Percentiles rank a stretch among this genome's conserved stretches.
Evolutionary conservation across 2,329 filamentous ascomycete species (phyloP).

Genomic region (Colletotrichum lupini): DNA sequence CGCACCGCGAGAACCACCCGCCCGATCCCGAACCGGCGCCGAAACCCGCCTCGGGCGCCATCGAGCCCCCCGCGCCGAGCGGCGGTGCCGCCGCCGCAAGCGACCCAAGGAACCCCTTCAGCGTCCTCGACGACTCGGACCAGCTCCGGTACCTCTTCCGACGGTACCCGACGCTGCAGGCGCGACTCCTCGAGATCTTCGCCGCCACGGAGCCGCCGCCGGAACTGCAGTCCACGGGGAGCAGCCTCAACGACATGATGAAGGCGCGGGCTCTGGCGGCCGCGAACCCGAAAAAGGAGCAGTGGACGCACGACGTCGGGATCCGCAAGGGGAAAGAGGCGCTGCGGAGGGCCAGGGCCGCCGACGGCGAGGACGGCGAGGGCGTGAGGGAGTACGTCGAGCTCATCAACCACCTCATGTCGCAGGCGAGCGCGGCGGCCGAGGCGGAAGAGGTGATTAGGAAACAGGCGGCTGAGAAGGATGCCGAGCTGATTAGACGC

Average conservation of each 20-base stretch:
- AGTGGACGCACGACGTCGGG: constrained; percentile 70
- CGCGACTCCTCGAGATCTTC: constrained; percentile 60
- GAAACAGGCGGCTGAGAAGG: constrained; percentile 57
- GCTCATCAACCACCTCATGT: constrained; percentile 63
- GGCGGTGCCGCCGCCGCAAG: constrained; percentile 15
- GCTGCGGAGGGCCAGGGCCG: constrained; percentile 61
- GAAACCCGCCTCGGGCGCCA: constrained; percentile 39
- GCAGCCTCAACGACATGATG: constrained; percentile 36
- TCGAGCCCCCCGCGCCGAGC: constrained; percentile 40
- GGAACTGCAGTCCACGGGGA: constrained; percentile 19
- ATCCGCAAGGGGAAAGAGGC: constrained; percentile 65
- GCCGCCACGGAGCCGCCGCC: constrained; percentile 60
- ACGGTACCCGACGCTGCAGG: constrained; percentile 61
- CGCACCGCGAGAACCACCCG: constrained; percentile 62
- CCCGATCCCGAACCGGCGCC: constrained; percentile 48
- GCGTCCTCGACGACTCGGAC: constrained; percentile 60
- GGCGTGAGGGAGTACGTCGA: constrained; percentile 71
- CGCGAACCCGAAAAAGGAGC: constrained; percentile 47
- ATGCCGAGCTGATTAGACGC: constrained; percentile 60
- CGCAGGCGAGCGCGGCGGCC: constrained; percentile 44
- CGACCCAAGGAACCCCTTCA: constrained; percentile 57
- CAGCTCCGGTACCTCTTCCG: constrained; percentile 63
- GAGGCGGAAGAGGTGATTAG: constrained; percentile 51
- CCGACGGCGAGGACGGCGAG: constrained; percentile 66
- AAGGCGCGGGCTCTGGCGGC: constrained; percentile 32